A percentile compares a stretch with the other conserved stretches of the same genome.
phyloP scores from a whole-genome alignment of 371 early-diverging fungal genomes.

The Sporodiniella umbellata region DNA sequence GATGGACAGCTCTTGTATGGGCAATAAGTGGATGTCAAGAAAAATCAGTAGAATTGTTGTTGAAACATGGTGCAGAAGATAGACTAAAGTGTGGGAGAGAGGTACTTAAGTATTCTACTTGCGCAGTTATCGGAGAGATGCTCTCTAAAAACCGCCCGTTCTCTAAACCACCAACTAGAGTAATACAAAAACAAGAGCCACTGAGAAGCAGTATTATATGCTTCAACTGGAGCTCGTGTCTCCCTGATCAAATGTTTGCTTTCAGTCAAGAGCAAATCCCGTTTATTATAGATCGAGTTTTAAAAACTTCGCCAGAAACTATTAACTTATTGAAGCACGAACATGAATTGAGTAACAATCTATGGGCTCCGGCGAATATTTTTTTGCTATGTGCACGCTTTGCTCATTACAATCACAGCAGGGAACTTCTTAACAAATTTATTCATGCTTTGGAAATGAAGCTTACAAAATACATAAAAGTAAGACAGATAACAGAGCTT shows the following conservation, averaged over 20 bases:
- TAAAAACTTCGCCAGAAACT: constrained; percentile 32
- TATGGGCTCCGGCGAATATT: constrained; percentile 76
- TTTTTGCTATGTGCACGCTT: constrained; percentile 86
- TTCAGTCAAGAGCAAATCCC: constrained; percentile 66
- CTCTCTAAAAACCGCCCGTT: no score
- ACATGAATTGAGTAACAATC: constrained; percentile 24
- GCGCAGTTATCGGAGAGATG: constrained; percentile 26
- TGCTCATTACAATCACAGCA: constrained; percentile 70
- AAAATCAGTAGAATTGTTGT: constrained; percentile 57
- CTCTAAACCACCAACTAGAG: no score
- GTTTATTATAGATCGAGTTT: constrained; percentile 63
- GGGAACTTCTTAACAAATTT: constrained; percentile 65
- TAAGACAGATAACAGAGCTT: no score
- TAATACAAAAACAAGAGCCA: background rate
- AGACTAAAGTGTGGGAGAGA: constrained; percentile 66
- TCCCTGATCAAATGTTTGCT: constrained; percentile 88
- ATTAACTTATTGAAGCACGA: constrained; percentile 30
- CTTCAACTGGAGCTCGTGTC: constrained; percentile 76
- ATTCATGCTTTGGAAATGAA: constrained; percentile 49
- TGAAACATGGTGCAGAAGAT: constrained; percentile 70
- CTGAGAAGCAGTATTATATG: background rate
- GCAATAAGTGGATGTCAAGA: constrained; percentile 76
- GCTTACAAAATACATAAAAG: constrained; percentile 55
- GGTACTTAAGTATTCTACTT: constrained; percentile 62
- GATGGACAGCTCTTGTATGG: constrained; percentile 95